Conservation (phyloP, 352 stramenopile genomes). For the Pythium apleroticum region DNA sequence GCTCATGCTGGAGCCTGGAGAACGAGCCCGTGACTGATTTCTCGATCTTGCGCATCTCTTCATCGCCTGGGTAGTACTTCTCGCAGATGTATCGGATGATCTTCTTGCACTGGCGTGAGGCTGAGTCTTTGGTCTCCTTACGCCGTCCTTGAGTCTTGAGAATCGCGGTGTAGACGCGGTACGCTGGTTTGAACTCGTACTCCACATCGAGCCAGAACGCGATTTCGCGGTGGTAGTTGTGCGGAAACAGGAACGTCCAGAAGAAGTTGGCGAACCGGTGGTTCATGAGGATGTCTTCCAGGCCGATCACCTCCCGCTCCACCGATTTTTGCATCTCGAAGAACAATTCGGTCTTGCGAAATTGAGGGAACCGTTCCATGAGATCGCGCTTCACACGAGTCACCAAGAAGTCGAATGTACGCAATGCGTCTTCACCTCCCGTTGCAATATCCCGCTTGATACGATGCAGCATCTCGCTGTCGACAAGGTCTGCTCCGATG, state of each 20-base stretch:
- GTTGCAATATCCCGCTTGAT: slow-evolving; percentile 81
- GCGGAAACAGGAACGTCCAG: slow-evolving; percentile 87
- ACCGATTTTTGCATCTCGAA: slow-evolving; percentile 79
- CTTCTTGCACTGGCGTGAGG: slow-evolving; percentile 59
- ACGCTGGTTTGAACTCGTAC: slow-evolving; percentile 86
- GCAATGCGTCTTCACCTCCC: slow-evolving; percentile 75
- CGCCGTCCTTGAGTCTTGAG: slow-evolving; percentile 47
- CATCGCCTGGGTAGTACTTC: slow-evolving; percentile 80
- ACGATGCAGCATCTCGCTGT: slow-evolving; percentile 54
- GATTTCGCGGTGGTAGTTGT: slow-evolving; percentile 88
- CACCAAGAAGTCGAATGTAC: slow-evolving; percentile 76
- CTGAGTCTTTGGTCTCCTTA: slow-evolving; percentile 61
- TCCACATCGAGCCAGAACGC: slow-evolving; percentile 84
- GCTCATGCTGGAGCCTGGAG: slow-evolving; percentile 65
- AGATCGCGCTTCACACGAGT: slow-evolving; percentile 78
- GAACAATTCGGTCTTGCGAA: slow-evolving; percentile 80
- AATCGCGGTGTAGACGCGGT: slow-evolving; percentile 64
- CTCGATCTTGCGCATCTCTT: slow-evolving; percentile 71
- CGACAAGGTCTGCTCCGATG: slow-evolving; percentile 62
- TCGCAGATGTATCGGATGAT: slow-evolving; percentile 84
- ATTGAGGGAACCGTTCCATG: slow-evolving; percentile 78
- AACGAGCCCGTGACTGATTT: slow-evolving; percentile 68
- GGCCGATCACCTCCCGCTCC: slow-evolving; percentile 73
- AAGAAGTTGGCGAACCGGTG: slow-evolving; percentile 88
- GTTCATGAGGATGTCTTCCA: slow-evolving; percentile 88